Evolutionary conservation across 129 eudicot genomes (phyloP).

Genomic region (Tanacetum coccineum): DNA sequence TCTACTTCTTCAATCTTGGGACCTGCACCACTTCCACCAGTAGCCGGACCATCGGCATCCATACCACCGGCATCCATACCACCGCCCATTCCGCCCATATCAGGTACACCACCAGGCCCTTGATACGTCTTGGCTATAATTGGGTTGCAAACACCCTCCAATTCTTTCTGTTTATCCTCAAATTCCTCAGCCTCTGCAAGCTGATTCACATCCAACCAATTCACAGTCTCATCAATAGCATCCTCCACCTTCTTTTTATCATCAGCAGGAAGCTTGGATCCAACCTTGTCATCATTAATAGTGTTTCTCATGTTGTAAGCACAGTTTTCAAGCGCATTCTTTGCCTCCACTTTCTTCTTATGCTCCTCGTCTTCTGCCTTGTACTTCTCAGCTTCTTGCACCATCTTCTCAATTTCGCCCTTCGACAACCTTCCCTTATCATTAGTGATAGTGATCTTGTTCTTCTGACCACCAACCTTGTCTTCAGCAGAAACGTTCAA

Average conservation of each 20-base stretch:
- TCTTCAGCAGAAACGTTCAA: constrained; percentile 58
- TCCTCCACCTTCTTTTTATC: constrained; percentile 20
- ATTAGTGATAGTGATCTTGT: constrained; percentile 38
- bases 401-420: constrained; percentile 25
- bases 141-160: constrained; percentile 13
- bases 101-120: constrained; percentile 1
- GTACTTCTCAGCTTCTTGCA: constrained; percentile 37
- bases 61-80: background rate
- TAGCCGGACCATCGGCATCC: constrained; percentile 13
- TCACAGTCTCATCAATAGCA: constrained; percentile 10
- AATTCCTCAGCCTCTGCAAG: constrained; percentile 13
- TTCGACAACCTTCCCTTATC: too few species aligned
- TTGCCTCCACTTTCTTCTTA: constrained; percentile 11
- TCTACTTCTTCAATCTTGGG: constrained; percentile 46
- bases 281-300: background rate
- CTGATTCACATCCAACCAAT: constrained; percentile 21
- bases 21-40: constrained; percentile 29
- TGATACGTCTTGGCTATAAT: constrained; percentile 3
- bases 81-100: background rate
- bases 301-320: constrained; percentile 9
- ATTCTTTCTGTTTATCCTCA: constrained; percentile 13
- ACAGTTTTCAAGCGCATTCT: constrained; percentile 4
- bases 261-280: background rate
- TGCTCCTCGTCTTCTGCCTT: constrained; percentile 9
- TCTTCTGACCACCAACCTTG: constrained; percentile 50